phyloP scores from a whole-genome alignment of 768 basidiomycete genomes.

The Pholiota conissans region DNA sequence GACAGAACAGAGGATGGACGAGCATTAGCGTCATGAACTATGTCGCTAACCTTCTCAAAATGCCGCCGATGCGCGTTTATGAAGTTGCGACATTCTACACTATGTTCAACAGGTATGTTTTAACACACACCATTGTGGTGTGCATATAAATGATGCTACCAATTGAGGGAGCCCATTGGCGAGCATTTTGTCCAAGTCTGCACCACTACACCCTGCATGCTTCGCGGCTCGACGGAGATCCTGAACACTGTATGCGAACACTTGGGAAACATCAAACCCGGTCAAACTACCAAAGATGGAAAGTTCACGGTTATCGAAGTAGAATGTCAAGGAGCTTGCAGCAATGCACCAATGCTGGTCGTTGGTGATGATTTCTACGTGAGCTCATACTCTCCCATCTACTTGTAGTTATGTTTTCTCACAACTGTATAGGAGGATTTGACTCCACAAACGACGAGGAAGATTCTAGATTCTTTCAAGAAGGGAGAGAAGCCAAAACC shows the following conservation, averaged over 20 bases:
- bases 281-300: constrained; percentile 91
- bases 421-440: constrained; percentile 69
- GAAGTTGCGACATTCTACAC: constrained; percentile 99
- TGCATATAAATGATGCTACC: not conserved
- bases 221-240: constrained; percentile 89
- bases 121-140: not conserved
- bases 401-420: constrained; percentile 5
- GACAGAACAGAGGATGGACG: constrained; percentile 98
- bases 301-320: constrained; percentile 98
- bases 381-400: constrained; percentile 25
- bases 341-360: constrained; percentile 96
- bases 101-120: constrained; percentile 91
- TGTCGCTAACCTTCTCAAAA: constrained; percentile 88
- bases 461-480: constrained; percentile 75
- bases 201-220: constrained; percentile 98
- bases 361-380: constrained; percentile 97
- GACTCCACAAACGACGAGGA: constrained; percentile 73
- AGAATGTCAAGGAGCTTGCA: constrained; percentile 98
- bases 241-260: constrained; percentile 81
- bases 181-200: constrained; percentile 96
- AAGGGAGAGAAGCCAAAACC: constrained; percentile 86
- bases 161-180: constrained; percentile 84
- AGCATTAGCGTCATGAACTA: constrained; percentile 99
- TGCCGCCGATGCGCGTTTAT: constrained; percentile 98
- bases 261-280: constrained; percentile 81